Percentiles rank a stretch among this genome's conserved stretches.
phyloP scores from a whole-genome alignment of 306 rosid genomes.

The Sesbania bispinosa region DNA sequence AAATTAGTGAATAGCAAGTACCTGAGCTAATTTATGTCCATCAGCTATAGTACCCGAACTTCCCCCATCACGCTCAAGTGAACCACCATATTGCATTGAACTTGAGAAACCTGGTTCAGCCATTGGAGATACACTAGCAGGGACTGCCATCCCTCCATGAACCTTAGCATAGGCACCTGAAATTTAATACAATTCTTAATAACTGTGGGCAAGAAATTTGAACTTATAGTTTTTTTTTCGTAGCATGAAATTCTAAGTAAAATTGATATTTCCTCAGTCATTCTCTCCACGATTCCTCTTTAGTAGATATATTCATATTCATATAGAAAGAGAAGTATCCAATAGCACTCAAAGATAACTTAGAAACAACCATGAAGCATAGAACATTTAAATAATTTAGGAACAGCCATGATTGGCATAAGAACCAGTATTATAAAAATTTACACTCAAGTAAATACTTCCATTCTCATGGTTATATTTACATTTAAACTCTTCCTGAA shows the following conservation, averaged over 20 bases:
- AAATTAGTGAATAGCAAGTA: slow-evolving; percentile 3
- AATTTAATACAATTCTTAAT: slow-evolving; percentile 8
- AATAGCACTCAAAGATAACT: slow-evolving; percentile 3
- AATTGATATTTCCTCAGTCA: slow-evolving; percentile 6
- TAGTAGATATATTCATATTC: background rate
- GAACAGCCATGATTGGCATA: slow-evolving; percentile 1
- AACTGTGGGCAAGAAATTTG: slow-evolving; percentile 7
- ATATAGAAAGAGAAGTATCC: background rate
- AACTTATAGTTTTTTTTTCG: background rate
- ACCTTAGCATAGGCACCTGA: slow-evolving; percentile 65
- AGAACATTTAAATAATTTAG: slow-evolving; percentile 1
- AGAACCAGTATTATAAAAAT: background rate
- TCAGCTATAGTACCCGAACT: slow-evolving; percentile 46
- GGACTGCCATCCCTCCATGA: slow-evolving; percentile 56
- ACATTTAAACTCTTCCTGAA: background rate
- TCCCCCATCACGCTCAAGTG: slow-evolving; percentile 69
- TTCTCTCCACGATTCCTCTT: background rate
- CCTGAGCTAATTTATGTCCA: slow-evolving; percentile 65
- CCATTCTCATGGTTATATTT: slow-evolving; percentile 7
- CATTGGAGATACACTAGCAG: slow-evolving; percentile 48
- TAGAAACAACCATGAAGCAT: background rate
- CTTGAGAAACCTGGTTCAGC: slow-evolving; percentile 51
- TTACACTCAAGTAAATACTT: background rate
- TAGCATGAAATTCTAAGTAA: background rate
- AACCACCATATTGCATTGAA: slow-evolving; percentile 51